Evolutionary conservation across 176 grass and related monocot species (phyloP).

Genomic region (Juncus inflexus): DNA sequence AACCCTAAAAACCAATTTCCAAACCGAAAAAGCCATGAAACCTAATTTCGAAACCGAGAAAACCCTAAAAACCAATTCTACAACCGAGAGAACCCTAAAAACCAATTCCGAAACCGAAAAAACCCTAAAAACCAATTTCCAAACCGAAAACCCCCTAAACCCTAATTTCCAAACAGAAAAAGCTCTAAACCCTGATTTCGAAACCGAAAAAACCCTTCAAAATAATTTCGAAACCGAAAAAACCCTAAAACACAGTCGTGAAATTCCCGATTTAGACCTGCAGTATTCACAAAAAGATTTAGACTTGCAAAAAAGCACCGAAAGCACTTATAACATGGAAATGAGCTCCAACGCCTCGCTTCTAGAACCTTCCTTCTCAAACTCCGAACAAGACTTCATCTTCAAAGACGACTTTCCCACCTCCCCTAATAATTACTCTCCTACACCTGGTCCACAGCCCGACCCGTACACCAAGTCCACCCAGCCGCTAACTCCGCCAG

Average conservation of each 20-base stretch:
- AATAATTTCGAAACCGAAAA: conserved; percentile 28
- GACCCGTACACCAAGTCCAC: conserved; percentile 15
- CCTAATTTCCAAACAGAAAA: conserved; percentile 14
- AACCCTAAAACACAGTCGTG: conserved; percentile 14
- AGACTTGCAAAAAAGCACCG: conserved; percentile 54
- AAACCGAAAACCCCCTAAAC: not conserved
- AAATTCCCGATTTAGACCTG: too few relatives aligned
- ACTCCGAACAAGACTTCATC: conserved; percentile 45
- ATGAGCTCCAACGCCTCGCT: conserved; percentile 45
- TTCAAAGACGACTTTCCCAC: conserved; percentile 53
- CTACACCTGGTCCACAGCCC: conserved; percentile 21
- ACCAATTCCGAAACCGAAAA: not conserved
- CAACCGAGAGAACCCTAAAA: conserved; percentile 28
- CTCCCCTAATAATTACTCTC: not conserved
- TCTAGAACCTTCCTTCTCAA: conserved; percentile 43
- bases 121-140: too few relatives aligned
- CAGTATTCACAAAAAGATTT: too few relatives aligned
- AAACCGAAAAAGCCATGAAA: not conserved
- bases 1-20: conserved; percentile 1
- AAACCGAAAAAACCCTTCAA: not conserved
- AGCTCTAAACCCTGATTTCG: too few relatives aligned
- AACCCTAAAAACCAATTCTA: conserved; percentile 14
- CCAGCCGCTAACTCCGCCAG: conserved; percentile 28
- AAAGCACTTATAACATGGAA: conserved; percentile 41
- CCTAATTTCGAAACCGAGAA: too few relatives aligned